These are phyloP conservation scores for Austropuccinia psidii DNA, from an alignment of 1,284 basidiomycete genomes.

Conservation along the genomic window DNA sequence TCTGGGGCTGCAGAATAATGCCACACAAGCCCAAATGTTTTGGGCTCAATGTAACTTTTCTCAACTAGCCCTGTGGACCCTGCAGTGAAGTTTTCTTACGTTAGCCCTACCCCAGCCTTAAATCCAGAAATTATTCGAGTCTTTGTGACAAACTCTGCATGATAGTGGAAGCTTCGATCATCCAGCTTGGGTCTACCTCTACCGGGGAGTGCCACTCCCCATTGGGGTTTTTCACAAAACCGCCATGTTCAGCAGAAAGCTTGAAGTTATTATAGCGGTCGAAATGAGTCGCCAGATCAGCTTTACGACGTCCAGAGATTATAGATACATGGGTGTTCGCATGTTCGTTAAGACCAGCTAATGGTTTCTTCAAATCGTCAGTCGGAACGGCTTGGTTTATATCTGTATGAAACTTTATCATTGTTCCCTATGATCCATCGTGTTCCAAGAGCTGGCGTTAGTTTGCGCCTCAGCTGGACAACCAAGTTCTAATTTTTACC, in stretches of 20 bases:
- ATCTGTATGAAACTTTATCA: slow-evolving; percentile 42
- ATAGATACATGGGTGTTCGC: slow-evolving; percentile 45
- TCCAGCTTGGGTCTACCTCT: slow-evolving; percentile 47
- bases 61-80: too few species aligned
- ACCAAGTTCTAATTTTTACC: too few species aligned
- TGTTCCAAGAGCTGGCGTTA: slow-evolving; percentile 47
- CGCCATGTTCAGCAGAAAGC: slow-evolving; percentile 47
- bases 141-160: too few species aligned
- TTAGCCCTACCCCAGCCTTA: too few species aligned
- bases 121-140: too few species aligned
- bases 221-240: slow-evolving; percentile 44
- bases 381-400: slow-evolving; percentile 46
- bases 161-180: too few species aligned
- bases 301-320: slow-evolving; percentile 46
- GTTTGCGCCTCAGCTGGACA: too few species aligned
- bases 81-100: too few species aligned
- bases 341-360: slow-evolving; percentile 42
- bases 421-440: slow-evolving; percentile 47
- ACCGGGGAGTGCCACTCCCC: slow-evolving; percentile 44
- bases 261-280: slow-evolving; percentile 43
- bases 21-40: too few species aligned
- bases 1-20: too few species aligned
- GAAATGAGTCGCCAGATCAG: slow-evolving; percentile 45
- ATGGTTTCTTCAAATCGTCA: slow-evolving; percentile 42
- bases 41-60: too few species aligned